Evolutionary conservation across 176 grass and related monocot species (phyloP).

Genomic region (Paspalum notatum): DNA sequence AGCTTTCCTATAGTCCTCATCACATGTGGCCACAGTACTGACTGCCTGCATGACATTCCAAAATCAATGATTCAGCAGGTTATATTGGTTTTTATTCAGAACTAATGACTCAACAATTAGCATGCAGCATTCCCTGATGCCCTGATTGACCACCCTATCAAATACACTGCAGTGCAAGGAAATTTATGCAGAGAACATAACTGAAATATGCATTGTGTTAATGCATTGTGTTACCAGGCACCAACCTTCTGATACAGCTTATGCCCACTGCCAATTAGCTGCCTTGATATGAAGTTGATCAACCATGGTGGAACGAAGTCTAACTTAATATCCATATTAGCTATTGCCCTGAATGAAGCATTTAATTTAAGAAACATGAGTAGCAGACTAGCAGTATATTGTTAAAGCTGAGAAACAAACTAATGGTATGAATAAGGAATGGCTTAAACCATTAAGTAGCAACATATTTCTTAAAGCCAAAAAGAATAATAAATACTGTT

Average conservation of each 20-base stretch:
- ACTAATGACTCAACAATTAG: slow-evolving; percentile 20
- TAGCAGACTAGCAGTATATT: not conserved
- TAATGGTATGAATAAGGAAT: slow-evolving; percentile 9
- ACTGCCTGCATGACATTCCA: slow-evolving; percentile 68
- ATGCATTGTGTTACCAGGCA: slow-evolving; percentile 3
- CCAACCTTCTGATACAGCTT: slow-evolving; percentile 93
- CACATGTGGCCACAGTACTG: slow-evolving; percentile 66
- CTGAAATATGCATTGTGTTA: slow-evolving; percentile 21
- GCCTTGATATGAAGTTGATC: slow-evolving; percentile 97
- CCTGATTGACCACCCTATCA: not conserved
- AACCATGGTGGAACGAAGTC: slow-evolving; percentile 92
- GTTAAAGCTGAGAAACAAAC: slow-evolving; percentile 11
- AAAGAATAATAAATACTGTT: not conserved
- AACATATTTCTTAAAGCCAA: slow-evolving; percentile 11
- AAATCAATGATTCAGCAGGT: slow-evolving; percentile 9
- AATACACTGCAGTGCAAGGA: not conserved
- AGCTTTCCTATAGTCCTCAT: slow-evolving; percentile 78
- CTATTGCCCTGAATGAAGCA: slow-evolving; percentile 68
- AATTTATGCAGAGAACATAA: slow-evolving; percentile 19
- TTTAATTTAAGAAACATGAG: slow-evolving; percentile 26
- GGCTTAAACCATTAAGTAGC: not conserved
- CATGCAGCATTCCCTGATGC: not conserved
- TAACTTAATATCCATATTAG: slow-evolving; percentile 97
- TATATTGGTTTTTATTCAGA: slow-evolving; percentile 17
- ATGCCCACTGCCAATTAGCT: slow-evolving; percentile 80